Evolutionary conservation across 768 basidiomycete genomes (phyloP).

Genomic region (Tylopilus felleus): DNA sequence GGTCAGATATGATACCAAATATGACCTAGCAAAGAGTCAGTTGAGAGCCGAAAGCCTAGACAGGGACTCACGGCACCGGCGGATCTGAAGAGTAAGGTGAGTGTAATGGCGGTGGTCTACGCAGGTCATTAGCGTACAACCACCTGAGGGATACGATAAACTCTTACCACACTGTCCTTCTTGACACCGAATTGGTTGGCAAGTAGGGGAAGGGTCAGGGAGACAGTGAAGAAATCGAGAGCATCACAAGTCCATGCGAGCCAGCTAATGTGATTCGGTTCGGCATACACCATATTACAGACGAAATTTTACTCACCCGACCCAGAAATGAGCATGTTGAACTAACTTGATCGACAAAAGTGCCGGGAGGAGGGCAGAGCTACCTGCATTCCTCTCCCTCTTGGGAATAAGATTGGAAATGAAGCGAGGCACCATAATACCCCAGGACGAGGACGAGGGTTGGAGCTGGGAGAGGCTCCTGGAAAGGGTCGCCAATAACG

Average conservation of each 20-base stretch:
- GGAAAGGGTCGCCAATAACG: neutral
- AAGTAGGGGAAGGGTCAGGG: constrained; percentile 51
- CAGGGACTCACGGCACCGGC: constrained; percentile 53
- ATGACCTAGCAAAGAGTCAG: constrained; percentile 39
- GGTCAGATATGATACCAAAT: constrained; percentile 84
- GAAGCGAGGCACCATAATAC: constrained; percentile 32
- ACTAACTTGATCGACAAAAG: constrained; percentile 44
- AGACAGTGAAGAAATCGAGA: constrained; percentile 82
- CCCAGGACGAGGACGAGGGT: neutral
- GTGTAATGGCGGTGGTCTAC: constrained; percentile 78
- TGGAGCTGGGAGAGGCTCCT: neutral
- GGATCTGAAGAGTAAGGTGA: constrained; percentile 90
- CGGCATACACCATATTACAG: neutral
- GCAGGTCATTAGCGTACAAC: neutral
- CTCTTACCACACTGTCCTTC: constrained; percentile 41
- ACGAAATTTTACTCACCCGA: constrained; percentile 39
- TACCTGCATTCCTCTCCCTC: constrained; percentile 36
- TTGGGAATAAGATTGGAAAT: constrained; percentile 47
- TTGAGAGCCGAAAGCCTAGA: neutral
- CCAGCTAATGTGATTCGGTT: constrained; percentile 45
- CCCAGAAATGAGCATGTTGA: constrained; percentile 58
- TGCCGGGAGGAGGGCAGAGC: constrained; percentile 40
- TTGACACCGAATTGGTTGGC: constrained; percentile 44
- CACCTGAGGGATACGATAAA: neutral
- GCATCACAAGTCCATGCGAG: constrained; percentile 87